Evolutionary conservation across 2,329 filamentous ascomycete species (phyloP).

Genomic region (Monilinia laxa): DNA sequence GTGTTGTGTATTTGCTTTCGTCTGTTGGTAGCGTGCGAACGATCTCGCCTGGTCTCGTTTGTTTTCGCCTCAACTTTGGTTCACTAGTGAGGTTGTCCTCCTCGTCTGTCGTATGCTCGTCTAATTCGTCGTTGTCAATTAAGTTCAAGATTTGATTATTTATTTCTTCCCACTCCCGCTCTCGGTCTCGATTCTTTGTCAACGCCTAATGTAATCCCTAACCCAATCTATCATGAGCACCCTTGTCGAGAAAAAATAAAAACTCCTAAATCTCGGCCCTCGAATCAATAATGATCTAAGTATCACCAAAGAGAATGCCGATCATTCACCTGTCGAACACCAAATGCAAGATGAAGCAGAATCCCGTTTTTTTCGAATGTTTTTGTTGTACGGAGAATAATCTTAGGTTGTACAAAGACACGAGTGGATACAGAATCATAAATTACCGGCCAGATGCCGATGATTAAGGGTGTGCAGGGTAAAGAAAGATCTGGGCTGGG

Average conservation of each 20-base stretch:
- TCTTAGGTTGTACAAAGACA: too few relatives aligned
- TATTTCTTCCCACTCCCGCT: neutral
- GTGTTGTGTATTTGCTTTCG: neutral
- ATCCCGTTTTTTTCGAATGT: neutral
- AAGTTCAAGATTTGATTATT: neutral
- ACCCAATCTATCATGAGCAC: neutral
- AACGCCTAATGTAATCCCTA: neutral
- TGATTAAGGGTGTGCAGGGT: too few relatives aligned
- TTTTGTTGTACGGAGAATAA: neutral
- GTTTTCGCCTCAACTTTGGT: neutral
- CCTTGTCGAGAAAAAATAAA: neutral
- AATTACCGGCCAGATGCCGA: neutral
- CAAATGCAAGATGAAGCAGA: constrained; percentile 15
- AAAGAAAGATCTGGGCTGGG: too few relatives aligned
- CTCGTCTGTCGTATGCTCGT: neutral
- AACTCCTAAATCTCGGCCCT: neutral
- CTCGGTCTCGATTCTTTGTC: too few relatives aligned
- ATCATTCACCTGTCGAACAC: constrained; percentile 3
- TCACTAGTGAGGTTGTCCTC: too few relatives aligned
- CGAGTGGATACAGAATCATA: neutral
- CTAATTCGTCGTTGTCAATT: too few relatives aligned
- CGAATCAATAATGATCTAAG: neutral
- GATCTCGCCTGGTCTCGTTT: neutral
- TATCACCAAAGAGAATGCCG: neutral
- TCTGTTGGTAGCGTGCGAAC: neutral